These are phyloP conservation scores for Cystobasidiaceae sp. DNA, from an alignment of 1,284 basidiomycete species.

Conservation along the genomic window DNA sequence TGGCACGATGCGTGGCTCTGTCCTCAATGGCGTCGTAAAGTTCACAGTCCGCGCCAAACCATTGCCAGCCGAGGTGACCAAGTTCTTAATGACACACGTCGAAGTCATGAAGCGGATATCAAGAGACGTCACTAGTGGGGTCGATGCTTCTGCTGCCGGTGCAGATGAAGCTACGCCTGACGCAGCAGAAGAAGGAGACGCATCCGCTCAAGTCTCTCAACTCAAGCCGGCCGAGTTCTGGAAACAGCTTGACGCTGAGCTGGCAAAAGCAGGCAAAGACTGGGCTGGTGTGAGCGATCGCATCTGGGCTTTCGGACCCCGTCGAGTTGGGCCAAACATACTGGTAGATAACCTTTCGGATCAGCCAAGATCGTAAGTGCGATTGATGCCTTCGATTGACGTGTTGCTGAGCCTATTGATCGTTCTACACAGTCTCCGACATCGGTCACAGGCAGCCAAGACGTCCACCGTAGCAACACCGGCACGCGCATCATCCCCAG, in stretches of 20 bases:
- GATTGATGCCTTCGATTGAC: neutral
- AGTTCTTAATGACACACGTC: slow-evolving; percentile 70
- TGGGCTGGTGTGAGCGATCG: slow-evolving; percentile 69
- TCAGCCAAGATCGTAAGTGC: slow-evolving; percentile 44
- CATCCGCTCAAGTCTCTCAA: slow-evolving; percentile 49
- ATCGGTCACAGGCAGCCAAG: slow-evolving; percentile 33
- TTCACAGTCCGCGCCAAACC: slow-evolving; percentile 79
- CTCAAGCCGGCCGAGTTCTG: slow-evolving; percentile 77
- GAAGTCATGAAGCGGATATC: slow-evolving; percentile 36
- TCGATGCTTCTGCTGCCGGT: slow-evolving; percentile 32
- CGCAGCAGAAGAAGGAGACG: slow-evolving; percentile 48
- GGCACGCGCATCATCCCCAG: slow-evolving; percentile 5
- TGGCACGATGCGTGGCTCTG: slow-evolving; percentile 69
- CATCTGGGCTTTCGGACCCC: slow-evolving; percentile 90
- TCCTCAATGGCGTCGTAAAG: slow-evolving; percentile 67
- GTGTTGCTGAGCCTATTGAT: neutral
- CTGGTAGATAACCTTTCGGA: slow-evolving; percentile 60
- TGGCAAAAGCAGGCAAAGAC: slow-evolving; percentile 67
- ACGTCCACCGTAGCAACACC: slow-evolving; percentile 5
- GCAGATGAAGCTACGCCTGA: slow-evolving; percentile 46
- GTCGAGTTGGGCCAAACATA: slow-evolving; percentile 77
- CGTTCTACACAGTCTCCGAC: slow-evolving; percentile 30
- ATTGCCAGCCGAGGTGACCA: slow-evolving; percentile 61
- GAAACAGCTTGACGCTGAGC: slow-evolving; percentile 61
- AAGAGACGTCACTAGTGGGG: too few species aligned